Evolutionary conservation across 2,329 filamentous ascomycete genomes (phyloP).

Genomic region (Nemania sp.): DNA sequence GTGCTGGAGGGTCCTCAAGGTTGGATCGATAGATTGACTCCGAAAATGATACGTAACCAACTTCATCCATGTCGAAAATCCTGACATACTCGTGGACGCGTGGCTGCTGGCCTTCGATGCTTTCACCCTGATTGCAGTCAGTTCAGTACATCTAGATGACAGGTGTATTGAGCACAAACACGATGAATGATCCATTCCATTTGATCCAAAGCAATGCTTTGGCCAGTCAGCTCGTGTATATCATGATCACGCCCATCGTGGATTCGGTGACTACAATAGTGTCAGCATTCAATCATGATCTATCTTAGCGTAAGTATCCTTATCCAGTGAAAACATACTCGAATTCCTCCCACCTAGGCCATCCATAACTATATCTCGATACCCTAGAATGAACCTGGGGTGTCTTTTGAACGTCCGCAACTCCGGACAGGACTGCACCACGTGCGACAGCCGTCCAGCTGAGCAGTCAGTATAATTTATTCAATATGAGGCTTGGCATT

Average conservation of each 20-base stretch:
- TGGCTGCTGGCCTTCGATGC: neutral
- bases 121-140: constrained; percentile 12
- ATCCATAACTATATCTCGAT: constrained; percentile 18
- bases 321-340: neutral
- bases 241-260: constrained; percentile 2
- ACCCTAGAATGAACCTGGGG: constrained; percentile 3
- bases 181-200: constrained; percentile 17
- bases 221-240: neutral
- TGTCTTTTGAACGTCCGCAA: neutral
- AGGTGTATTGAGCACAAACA: neutral
- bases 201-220: constrained; percentile 5
- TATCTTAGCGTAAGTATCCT: neutral
- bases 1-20: neutral
- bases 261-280: neutral
- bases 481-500: neutral
- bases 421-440: constrained; percentile 10
- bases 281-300: neutral
- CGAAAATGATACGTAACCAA: constrained; percentile 13
- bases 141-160: neutral
- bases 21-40: constrained; percentile 13
- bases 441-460: constrained; percentile 17
- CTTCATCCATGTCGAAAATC: constrained; percentile 5
- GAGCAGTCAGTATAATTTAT: neutral
- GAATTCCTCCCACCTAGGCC: constrained; percentile 6
- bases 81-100: constrained; percentile 5